Evolutionary conservation across 768 basidiomycete species (phyloP).

Genomic region (Podaxis sp.): DNA sequence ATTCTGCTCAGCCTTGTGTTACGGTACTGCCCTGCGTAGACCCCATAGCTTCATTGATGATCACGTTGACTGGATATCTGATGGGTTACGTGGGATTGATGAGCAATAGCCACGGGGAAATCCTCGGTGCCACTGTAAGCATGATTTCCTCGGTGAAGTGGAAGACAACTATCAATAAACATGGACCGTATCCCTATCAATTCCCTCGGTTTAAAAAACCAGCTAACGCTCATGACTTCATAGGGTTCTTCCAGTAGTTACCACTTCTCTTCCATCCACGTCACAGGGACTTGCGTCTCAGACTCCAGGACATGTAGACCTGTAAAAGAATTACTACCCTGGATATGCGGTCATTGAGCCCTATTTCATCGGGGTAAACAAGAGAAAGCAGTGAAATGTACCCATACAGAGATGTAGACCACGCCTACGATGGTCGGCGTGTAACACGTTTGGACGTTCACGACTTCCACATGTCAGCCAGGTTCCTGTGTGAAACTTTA

Average conservation of each 20-base stretch:
- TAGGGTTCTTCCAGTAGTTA: slow-evolving; percentile 1
- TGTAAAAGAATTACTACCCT: background rate
- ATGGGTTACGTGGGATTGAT: slow-evolving; percentile 7
- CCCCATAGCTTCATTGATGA: background rate
- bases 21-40: slow-evolving; percentile 4
- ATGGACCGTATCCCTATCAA: slow-evolving; percentile 1
- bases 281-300: slow-evolving; percentile 6
- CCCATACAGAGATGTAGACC: background rate
- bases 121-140: slow-evolving; percentile 9
- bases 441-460: slow-evolving; percentile 10
- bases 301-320: background rate
- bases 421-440: slow-evolving; percentile 1
- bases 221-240: slow-evolving; percentile 10
- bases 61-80: slow-evolving; percentile 5
- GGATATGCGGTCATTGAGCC: slow-evolving; percentile 5
- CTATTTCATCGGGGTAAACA: slow-evolving; percentile 7
- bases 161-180: slow-evolving; percentile 4
- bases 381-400: slow-evolving; percentile 8
- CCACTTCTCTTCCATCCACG: background rate
- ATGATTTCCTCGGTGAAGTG: slow-evolving; percentile 13
- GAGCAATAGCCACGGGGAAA: background rate
- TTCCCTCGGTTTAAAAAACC: slow-evolving; percentile 1
- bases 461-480: slow-evolving; percentile 10
- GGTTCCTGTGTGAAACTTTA: slow-evolving; percentile 18
- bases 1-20: background rate